phyloP scores from a whole-genome alignment of 2,329 filamentous ascomycete species.

The Phaeosphaeriaceae sp. region DNA sequence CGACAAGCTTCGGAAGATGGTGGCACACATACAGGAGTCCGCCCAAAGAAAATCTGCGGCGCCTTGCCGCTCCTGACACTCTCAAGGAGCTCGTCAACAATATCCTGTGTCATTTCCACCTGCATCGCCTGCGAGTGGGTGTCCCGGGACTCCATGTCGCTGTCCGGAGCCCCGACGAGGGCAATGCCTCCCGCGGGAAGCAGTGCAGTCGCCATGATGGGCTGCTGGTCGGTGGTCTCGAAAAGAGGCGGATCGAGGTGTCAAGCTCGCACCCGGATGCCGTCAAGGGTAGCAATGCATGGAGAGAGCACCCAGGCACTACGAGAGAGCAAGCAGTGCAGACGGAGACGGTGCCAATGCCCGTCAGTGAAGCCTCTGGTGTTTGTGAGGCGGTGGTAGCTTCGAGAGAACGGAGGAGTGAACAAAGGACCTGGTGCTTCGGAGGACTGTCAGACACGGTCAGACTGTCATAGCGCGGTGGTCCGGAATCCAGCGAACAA shows the following conservation, averaged over 20 bases:
- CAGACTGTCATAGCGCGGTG: conserved; percentile 50
- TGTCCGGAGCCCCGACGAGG: conserved; percentile 49
- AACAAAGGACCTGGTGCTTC: conserved; percentile 41
- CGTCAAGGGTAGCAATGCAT: conserved; percentile 49
- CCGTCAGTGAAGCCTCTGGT: conserved; percentile 34
- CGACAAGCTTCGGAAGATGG: conserved; percentile 10
- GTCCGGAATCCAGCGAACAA: conserved; percentile 45
- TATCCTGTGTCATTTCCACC: conserved; percentile 50
- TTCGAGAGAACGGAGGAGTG: conserved; percentile 38
- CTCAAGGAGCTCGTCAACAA: conserved; percentile 50
- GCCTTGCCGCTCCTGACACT: conserved; percentile 45
- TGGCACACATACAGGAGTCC: conserved; percentile 47
- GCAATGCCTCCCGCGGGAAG: conserved; percentile 41
- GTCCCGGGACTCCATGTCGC: conserved; percentile 42
- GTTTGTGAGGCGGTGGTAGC: conserved; percentile 31
- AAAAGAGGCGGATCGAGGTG: conserved; percentile 34
- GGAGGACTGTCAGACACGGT: conserved; percentile 47
- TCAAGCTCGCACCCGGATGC: conserved; percentile 44
- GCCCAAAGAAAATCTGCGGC: conserved; percentile 49
- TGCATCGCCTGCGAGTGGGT: conserved; percentile 50
- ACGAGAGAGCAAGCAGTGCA: conserved; percentile 34
- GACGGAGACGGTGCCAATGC: conserved; percentile 26
- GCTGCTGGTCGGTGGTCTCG: conserved; percentile 13
- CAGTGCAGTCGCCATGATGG: conserved; percentile 40
- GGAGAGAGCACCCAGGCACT: conserved; percentile 49